Evolutionary conservation across 179 eudicot species (phyloP).

Genomic region (Silene coronaria): DNA sequence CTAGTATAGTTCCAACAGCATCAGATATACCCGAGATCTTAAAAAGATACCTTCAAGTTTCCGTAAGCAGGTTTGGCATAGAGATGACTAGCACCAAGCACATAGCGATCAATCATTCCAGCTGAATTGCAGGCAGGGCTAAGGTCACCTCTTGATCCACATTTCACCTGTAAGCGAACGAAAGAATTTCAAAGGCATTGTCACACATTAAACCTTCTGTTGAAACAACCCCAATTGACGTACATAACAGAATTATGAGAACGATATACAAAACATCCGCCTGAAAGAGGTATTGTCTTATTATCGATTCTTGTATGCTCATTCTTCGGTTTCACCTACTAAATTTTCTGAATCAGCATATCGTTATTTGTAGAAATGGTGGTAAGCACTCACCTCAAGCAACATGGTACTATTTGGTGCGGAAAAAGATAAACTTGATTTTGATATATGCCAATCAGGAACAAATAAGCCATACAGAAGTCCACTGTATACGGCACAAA

Average conservation of each 20-base stretch:
- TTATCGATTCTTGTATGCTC: too few relatives aligned
- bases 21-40: background rate
- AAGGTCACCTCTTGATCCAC: constrained; percentile 72
- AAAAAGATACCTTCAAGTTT: constrained; percentile 56
- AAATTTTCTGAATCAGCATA: background rate
- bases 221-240: too few relatives aligned
- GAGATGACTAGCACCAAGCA: constrained; percentile 71
- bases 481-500: constrained; percentile 49
- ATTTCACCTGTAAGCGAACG: constrained; percentile 41
- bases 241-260: too few relatives aligned
- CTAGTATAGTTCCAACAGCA: background rate
- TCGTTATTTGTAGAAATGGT: background rate
- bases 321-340: too few relatives aligned
- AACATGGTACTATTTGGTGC: constrained; percentile 32
- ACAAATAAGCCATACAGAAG: constrained; percentile 63
- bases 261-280: background rate
- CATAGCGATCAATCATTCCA: constrained; percentile 73
- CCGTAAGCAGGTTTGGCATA: constrained; percentile 58
- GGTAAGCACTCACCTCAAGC: constrained; percentile 35
- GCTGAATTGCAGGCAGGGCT: constrained; percentile 89
- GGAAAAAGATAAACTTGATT: constrained; percentile 27
- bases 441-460: constrained; percentile 65
- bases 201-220: too few relatives aligned
- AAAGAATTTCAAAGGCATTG: too few relatives aligned
- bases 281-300: too few relatives aligned